A percentile compares a stretch with the other conserved stretches of the same genome.
phyloP scores from a whole-genome alignment of 1,284 basidiomycete species.

The Malassezia sympodialis region DNA sequence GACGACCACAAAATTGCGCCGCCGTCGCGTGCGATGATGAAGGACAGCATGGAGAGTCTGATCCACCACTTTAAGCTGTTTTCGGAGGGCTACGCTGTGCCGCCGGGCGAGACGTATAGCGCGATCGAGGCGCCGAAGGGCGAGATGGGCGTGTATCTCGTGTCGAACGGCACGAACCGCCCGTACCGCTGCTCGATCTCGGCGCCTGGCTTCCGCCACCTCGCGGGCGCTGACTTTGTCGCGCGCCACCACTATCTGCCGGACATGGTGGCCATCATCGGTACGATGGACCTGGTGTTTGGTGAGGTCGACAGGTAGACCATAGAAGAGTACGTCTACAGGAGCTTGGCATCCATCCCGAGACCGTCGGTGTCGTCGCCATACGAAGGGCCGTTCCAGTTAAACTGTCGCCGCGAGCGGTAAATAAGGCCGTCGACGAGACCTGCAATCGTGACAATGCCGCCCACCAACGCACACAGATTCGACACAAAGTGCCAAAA shows the following conservation, averaged over 20 bases:
- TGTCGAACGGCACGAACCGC: slow-evolving; percentile 45
- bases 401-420: slow-evolving; percentile 36
- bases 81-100: slow-evolving; percentile 92
- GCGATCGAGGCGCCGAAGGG: slow-evolving; percentile 98
- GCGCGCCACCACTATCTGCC: slow-evolving; percentile 42
- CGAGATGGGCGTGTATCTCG: slow-evolving; percentile 62
- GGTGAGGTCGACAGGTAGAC: slow-evolving; percentile 43
- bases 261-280: slow-evolving; percentile 46
- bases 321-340: background rate
- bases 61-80: slow-evolving; percentile 97
- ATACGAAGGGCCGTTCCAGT: slow-evolving; percentile 7
- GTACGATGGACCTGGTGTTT: slow-evolving; percentile 46
- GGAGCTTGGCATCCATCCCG: slow-evolving; percentile 10
- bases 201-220: slow-evolving; percentile 45
- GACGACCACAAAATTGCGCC: slow-evolving; percentile 96
- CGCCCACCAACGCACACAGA: slow-evolving; percentile 84
- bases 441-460: slow-evolving; percentile 86
- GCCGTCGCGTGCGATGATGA: slow-evolving; percentile 95
- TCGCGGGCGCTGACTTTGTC: slow-evolving; percentile 46
- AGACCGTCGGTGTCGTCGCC: slow-evolving; percentile 17
- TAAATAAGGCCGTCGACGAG: slow-evolving; percentile 83
- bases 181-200: slow-evolving; percentile 47
- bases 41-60: slow-evolving; percentile 90
- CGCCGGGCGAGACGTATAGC: slow-evolving; percentile 88
- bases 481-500: slow-evolving; percentile 88